Evolutionary conservation across 1,284 basidiomycete genomes (phyloP).

Genomic region (Phlebopus sp.): DNA sequence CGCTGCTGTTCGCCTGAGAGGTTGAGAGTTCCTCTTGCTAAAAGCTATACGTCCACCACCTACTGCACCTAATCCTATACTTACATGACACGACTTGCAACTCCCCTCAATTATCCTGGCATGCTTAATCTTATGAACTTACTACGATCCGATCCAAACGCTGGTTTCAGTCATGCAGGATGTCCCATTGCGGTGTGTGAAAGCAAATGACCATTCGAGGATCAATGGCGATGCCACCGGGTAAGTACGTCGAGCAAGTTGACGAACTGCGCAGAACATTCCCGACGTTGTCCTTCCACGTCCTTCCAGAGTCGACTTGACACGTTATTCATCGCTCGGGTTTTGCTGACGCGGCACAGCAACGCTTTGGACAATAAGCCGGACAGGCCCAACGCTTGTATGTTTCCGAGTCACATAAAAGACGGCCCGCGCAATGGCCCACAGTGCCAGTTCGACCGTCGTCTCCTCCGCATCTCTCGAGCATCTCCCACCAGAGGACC

Average conservation of each 20-base stretch:
- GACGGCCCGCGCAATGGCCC: neutral
- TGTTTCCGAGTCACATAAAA: slow-evolving; percentile 11
- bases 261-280: slow-evolving; percentile 21
- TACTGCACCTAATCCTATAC: slow-evolving; percentile 16
- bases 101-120: slow-evolving; percentile 9
- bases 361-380: slow-evolving; percentile 4
- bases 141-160: neutral
- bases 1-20: neutral
- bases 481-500: too few species aligned
- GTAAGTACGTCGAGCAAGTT: neutral
- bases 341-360: neutral
- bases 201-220: neutral
- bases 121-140: slow-evolving; percentile 4
- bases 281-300: slow-evolving; percentile 9
- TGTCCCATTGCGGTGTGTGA: neutral
- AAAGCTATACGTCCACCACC: slow-evolving; percentile 5
- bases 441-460: too few species aligned
- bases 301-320: slow-evolving; percentile 2
- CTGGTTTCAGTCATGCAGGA: neutral
- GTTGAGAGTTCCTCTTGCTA: neutral
- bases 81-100: slow-evolving; percentile 7
- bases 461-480: too few species aligned
- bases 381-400: neutral
- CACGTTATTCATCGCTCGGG: neutral
- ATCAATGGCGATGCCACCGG: neutral